phyloP scores from a whole-genome alignment of 306 rosid species.

The Begonia masoniana region DNA sequence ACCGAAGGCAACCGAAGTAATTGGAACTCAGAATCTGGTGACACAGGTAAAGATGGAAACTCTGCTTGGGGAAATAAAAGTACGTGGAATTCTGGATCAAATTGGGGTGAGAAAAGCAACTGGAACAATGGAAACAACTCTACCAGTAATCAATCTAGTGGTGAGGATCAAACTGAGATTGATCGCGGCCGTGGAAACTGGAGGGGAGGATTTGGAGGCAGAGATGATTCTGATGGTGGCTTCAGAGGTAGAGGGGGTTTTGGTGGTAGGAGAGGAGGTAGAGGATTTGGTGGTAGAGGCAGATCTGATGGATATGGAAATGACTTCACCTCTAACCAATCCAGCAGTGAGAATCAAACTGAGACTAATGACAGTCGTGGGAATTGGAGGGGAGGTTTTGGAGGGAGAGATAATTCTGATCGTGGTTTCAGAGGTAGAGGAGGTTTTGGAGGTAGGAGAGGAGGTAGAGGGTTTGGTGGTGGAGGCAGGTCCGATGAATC shows the following conservation, averaged over 20 bases:
- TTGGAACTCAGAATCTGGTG: conserved; percentile 11
- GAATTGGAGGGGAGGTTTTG: conserved; percentile 14
- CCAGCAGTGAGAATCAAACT: conserved; percentile 14
- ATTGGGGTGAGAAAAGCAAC: conserved; percentile 20
- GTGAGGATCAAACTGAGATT: conserved; percentile 17
- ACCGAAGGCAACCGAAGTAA: conserved; percentile 5
- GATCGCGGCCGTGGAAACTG: conserved; percentile 15
- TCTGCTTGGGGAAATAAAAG: conserved; percentile 19
- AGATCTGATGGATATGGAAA: conserved; percentile 39
- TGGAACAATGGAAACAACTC: conserved; percentile 24
- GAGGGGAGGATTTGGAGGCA: conserved; percentile 8
- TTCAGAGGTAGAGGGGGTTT: conserved; percentile 43
- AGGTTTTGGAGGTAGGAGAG: conserved; percentile 50
- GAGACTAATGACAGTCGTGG: conserved; percentile 14
- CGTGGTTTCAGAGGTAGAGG: conserved; percentile 22
- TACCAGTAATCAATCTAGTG: conserved; percentile 3
- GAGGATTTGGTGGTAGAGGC: conserved; percentile 29
- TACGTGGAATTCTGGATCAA: conserved; percentile 1
- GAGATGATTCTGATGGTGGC: conserved; percentile 7
- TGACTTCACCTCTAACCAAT: conserved; percentile 7
- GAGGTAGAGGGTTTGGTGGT: conserved; percentile 26
- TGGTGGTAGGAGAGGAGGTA: conserved; percentile 36
- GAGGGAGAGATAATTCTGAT: conserved; percentile 7
- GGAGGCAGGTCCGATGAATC: conserved; percentile 34
- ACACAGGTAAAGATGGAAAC: conserved; percentile 1